Evolutionary conservation across 2,329 filamentous ascomycete species (phyloP), one percentile per base, ranked within the genome.

Genomic region (Elsinoe ampelina): DNA sequence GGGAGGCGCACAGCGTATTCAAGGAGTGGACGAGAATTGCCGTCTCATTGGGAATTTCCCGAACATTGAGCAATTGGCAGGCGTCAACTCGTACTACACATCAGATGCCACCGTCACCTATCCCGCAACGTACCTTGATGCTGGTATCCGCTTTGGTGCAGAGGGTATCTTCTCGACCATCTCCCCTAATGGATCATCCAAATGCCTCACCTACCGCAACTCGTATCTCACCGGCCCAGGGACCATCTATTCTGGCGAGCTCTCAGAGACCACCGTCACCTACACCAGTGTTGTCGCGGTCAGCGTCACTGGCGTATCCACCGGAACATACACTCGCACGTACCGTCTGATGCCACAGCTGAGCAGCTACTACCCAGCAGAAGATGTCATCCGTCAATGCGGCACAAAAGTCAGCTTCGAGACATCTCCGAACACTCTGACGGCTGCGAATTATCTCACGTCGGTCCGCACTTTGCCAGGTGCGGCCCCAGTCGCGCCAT

Each of bases 341-440:
- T 52, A 52, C 48, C 36, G 26, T n/a, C 30, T 52, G 7, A 52
- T 52, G 48, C 48, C 48, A 20, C 34, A 52, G 32, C 48, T 52
- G 12, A 38, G 26, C 5, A 19, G 15, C n/a, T 52, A 52, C 48
- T 52, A 38, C 17, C 48, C 48, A 20, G 19, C 36, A 19, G 48
- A 52, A 11, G 32, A 10, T 8, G 48, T 52, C 7, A 22, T 52
- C 12, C 48, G 32, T 7, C 48, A 52, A 39, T 52, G 48, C 19
- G 48, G 26, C 5, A 35, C 48, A 6, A 35, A 52, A 32, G 48
- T 52, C 32, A 35, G 26, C 34, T 52, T 52, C 34, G 48, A 52
- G 48, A 52, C 48, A 17, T 52, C 48, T 2, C 48, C 48, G 1
- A 52, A 52, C 32, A 52, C 48, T 17, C 34, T 52, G 19, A 52